These are phyloP conservation scores for Samsoniella hepiali DNA, from an alignment of 2,329 filamentous ascomycete genomes.

Conservation along the genomic window DNA sequence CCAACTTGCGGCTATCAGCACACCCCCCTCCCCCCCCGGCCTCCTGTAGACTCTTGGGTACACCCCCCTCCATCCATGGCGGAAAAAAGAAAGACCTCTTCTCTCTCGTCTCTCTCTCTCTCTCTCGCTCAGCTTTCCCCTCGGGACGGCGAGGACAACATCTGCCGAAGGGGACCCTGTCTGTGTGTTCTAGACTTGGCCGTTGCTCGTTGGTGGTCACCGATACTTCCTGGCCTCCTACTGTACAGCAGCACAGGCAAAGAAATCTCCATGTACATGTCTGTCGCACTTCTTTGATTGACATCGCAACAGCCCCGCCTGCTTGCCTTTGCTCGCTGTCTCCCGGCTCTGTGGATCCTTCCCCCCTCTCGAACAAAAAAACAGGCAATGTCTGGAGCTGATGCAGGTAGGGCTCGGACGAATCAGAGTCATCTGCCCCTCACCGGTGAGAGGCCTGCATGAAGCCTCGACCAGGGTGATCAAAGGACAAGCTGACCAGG, in stretches of 20 bases:
- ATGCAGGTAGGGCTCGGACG: slow-evolving; percentile 28
- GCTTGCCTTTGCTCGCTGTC: background rate
- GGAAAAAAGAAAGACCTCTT: background rate
- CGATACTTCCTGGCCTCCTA: background rate
- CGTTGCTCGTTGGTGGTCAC: background rate
- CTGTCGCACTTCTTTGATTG: background rate
- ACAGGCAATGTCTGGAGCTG: background rate
- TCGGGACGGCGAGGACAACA: background rate
- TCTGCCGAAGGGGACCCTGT: background rate
- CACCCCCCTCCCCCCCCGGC: background rate
- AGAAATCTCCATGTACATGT: background rate
- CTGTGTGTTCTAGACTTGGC: background rate
- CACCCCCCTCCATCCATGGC: too few relatives aligned
- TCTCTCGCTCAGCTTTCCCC: too few relatives aligned
- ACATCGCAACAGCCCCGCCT: background rate
- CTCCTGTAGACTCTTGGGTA: too few relatives aligned
- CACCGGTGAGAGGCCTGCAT: slow-evolving; percentile 18
- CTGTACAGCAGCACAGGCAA: too few relatives aligned
- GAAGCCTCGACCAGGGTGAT: background rate
- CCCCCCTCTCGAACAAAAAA: background rate
- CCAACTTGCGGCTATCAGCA: background rate
- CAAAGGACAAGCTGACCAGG: background rate
- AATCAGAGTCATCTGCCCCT: slow-evolving; percentile 5
- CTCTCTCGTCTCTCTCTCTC: background rate
- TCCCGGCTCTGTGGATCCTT: background rate